Conservation (phyloP, 768 basidiomycete species). For the Candolleomyces efflorescens region DNA sequence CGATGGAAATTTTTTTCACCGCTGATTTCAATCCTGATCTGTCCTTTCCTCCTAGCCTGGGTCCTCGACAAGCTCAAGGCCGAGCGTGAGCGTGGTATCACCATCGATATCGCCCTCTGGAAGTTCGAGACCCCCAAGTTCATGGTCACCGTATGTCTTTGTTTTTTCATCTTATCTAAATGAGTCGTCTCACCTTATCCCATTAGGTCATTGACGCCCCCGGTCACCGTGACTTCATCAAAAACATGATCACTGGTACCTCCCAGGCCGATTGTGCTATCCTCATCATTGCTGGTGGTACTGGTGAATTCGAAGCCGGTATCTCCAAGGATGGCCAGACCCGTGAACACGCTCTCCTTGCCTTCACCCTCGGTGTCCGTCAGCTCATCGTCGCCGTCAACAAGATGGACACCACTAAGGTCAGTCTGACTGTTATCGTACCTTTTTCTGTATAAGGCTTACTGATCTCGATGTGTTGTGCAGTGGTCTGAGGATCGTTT, state of each 20-base stretch:
- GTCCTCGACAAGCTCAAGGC: constrained; percentile 99
- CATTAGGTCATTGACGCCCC: constrained; percentile 96
- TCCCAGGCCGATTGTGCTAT: constrained; percentile 99
- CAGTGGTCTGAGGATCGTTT: constrained; percentile 99
- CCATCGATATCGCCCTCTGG: constrained; percentile 99
- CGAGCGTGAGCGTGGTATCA: constrained; percentile 99
- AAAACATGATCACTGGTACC: constrained; percentile 99
- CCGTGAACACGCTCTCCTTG: constrained; percentile 99
- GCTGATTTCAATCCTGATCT: constrained; percentile 12
- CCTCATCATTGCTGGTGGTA: constrained; percentile 98
- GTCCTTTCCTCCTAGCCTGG: constrained; percentile 67
- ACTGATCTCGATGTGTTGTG: constrained; percentile 6
- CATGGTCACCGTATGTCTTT: constrained; percentile 76
- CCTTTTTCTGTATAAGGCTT: not conserved
- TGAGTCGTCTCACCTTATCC: constrained; percentile 16
- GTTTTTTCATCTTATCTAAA: constrained; percentile 10
- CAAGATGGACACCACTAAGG: constrained; percentile 99
- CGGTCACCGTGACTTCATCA: constrained; percentile 99
- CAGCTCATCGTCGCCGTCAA: constrained; percentile 99
- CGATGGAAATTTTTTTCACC: constrained; percentile 5
- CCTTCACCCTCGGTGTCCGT: constrained; percentile 99
- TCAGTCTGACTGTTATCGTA: constrained; percentile 28
- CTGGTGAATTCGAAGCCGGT: constrained; percentile 99
- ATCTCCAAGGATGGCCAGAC: constrained; percentile 99
- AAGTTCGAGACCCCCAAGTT: constrained; percentile 99